Base-by-base conservation (phyloP, 192 early-diverging fungal species). In the Entomortierella beljakovae region DNA sequence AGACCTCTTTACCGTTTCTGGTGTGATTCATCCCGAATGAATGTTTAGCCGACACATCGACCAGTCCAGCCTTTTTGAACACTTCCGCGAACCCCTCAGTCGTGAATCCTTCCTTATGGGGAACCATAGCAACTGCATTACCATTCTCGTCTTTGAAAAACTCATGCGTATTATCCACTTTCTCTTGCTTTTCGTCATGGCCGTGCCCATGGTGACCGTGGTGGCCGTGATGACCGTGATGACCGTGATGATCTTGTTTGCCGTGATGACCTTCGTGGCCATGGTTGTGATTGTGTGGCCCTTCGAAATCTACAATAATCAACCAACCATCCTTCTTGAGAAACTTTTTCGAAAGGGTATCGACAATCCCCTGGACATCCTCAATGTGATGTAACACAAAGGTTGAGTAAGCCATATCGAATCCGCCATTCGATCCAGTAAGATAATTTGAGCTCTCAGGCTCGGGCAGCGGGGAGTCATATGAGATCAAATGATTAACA, bases 381-480 rank as follows among this genome's bases (percentile, higher is more conserved):
- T 77, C 66, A 25, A 77, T 77, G 54, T 77, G 73, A 57, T 77
- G 73, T 60, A 77, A 28, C 2, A 68, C 73, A 68, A 48, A 77
- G 61, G 37, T 77, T 18, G 65, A 63, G 34, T 62, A 77, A 1
- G 64, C 51, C 33, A 77, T 34, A 33, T 77, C 73, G 20, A 77
- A 77, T 22, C 70, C 70, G 1, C 29, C 58, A 25, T 66, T 20
- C 0, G 38, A 38, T 0, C 58, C 72, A 18, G 34, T 22, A 2
- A 68, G 25, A 34, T 68, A 77, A n/a, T 68, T 29, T 2, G 53
- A 10, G 3, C 8, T n/a, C 46, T 77, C 73, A 11, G 50, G 42
- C 16, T 68, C 73, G 1, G 73, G 73, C 0, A 77, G 20, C 1
- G 73, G 65, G 7, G 34, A 18, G 2, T 55, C 66, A 6, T 59